Base-by-base conservation (phyloP, 495 filamentous ascomycete species). In the Neurospora sp. region DNA sequence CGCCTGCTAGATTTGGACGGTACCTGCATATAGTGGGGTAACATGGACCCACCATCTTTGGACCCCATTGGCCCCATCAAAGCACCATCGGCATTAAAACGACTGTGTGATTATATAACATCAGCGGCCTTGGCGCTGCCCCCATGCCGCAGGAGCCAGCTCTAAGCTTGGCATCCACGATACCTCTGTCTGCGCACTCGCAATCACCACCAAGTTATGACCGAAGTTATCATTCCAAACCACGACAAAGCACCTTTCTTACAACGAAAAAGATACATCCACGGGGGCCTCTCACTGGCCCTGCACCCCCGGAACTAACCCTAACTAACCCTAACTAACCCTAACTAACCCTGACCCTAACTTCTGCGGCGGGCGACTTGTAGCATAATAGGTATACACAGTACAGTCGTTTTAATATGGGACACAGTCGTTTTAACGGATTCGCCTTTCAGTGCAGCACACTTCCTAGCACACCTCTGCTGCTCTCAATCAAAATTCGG, bases 11-110 rank as follows among this genome's bases (percentile, higher is more conserved):
- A 62, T 37, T 44, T 35, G n/a, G 48, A 42, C 42, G 70, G 75
- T 77, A 75, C 75, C 75, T 77, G 75, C 75, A 77, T 77, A 62
- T 35, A 35, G 54, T 62, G 54, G 54, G 54, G 54, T 62, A 62
- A 4, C 54, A 16, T 31, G 6, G 54, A 62, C 23, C 54, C 54
- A 35, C 23, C 23, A 62, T 35, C 7, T 14, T 62, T 62, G 54
- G 27, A 62, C 23, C 12, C 54, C 54, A 62, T 62, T 62, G 54
- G 54, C 54, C 12, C 23, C 23, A 62, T 62, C 23, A 35, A 35
- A 27, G 48, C 48, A 23, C 16, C 41, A 7, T 8, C 27, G 27
- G 27, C 12, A 14, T 14, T 12, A 16, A 41, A 41, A 16, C 5
- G 40, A 41, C 12, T 16, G 40, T 41, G 39, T 40, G 35, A 35